These are phyloP conservation scores for Teratosphaeria viscida DNA, from an alignment of 2,329 filamentous ascomycete species.

Conservation along the genomic window DNA sequence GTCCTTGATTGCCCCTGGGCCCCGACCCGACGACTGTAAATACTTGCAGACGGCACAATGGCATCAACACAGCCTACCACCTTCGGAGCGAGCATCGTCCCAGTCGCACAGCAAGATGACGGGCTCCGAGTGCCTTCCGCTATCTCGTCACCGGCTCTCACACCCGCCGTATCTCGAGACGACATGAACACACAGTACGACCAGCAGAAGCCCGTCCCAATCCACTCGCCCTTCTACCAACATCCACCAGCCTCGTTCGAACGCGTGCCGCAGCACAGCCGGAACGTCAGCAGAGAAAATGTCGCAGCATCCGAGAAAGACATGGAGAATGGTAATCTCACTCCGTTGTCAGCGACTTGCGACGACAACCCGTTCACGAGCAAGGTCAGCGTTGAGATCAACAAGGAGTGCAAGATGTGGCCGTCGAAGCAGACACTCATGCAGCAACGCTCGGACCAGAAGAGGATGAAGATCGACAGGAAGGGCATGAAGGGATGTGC, in stretches of 20 bases:
- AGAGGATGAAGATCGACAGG: slow-evolving; percentile 21
- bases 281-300: slow-evolving; percentile 17
- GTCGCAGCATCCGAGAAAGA: slow-evolving; percentile 24
- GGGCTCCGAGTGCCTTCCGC: slow-evolving; percentile 21
- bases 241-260: slow-evolving; percentile 38
- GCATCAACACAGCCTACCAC: slow-evolving; percentile 16
- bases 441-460: slow-evolving; percentile 29
- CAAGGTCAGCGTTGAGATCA: slow-evolving; percentile 32
- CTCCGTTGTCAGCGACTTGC: slow-evolving; percentile 24
- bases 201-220: slow-evolving; percentile 23
- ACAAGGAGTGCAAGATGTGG: slow-evolving; percentile 44
- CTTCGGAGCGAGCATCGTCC: slow-evolving; percentile 34
- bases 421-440: slow-evolving; percentile 38
- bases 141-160: slow-evolving; percentile 25
- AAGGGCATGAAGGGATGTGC: slow-evolving; percentile 27
- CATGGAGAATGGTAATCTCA: slow-evolving; percentile 23
- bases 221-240: slow-evolving; percentile 39
- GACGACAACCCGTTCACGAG: slow-evolving; percentile 28
- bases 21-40: not conserved
- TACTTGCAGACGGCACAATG: not conserved
- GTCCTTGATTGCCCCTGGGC: not conserved
- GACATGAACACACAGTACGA: slow-evolving; percentile 23
- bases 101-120: slow-evolving; percentile 10
- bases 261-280: slow-evolving; percentile 8
- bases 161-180: slow-evolving; percentile 23